Evolutionary conservation across 768 basidiomycete genomes (phyloP).

Genomic region (Tubosaeta sp.): DNA sequence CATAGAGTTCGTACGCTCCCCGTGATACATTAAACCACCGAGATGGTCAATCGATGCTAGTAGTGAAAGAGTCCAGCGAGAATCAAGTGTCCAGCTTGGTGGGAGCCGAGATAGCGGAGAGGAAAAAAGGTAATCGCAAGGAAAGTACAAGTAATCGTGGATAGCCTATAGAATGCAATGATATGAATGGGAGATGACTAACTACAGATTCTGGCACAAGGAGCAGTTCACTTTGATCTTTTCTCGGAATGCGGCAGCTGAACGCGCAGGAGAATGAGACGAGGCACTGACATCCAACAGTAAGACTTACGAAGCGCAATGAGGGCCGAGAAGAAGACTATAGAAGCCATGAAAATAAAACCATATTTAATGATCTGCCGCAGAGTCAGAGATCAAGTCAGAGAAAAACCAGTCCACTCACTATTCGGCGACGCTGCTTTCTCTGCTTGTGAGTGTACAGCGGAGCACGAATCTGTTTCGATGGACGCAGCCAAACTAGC

Average conservation of each 20-base stretch:
- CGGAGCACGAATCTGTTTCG: constrained; percentile 90
- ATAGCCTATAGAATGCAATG: constrained; percentile 28
- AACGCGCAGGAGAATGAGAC: constrained; percentile 5
- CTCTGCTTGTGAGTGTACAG: constrained; percentile 88
- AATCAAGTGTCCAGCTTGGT: constrained; percentile 11
- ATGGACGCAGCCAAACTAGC: constrained; percentile 90
- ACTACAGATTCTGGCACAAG: constrained; percentile 63
- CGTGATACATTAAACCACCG: constrained; percentile 19
- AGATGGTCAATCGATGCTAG: constrained; percentile 9
- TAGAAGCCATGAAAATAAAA: constrained; percentile 63
- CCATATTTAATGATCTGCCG: constrained; percentile 81
- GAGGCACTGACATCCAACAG: not conserved
- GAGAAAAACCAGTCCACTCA: constrained; percentile 35
- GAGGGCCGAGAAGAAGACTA: constrained; percentile 69
- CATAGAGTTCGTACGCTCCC: constrained; percentile 21
- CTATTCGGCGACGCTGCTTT: constrained; percentile 86
- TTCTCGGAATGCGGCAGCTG: constrained; percentile 61
- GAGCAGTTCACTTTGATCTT: constrained; percentile 59
- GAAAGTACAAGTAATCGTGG: constrained; percentile 27
- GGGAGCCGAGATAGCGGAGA: not conserved
- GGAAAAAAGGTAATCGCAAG: not conserved
- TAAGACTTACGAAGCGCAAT: constrained; percentile 68
- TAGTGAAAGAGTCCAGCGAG: constrained; percentile 10
- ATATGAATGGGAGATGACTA: constrained; percentile 32
- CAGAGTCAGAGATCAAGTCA: constrained; percentile 7